Conservation (phyloP, 495 filamentous ascomycete genomes). For the Apiosordaria backusii region DNA sequence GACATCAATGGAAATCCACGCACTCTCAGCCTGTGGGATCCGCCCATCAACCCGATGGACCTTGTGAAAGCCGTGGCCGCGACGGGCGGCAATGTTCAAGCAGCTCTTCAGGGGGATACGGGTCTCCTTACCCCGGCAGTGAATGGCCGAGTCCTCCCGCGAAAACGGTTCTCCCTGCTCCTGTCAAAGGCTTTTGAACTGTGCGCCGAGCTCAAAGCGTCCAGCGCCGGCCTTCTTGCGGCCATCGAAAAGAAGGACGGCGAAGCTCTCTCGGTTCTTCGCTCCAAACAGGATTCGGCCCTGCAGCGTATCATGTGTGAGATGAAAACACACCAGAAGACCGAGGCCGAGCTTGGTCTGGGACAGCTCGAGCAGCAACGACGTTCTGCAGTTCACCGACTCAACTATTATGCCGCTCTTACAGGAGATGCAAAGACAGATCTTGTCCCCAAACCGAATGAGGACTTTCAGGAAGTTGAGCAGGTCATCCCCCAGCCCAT, state of each 20-base stretch:
- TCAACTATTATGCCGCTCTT: not conserved
- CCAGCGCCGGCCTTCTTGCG: not conserved
- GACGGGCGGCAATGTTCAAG: not conserved
- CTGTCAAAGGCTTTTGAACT: not conserved
- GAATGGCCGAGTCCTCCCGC: too few species aligned
- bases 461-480: too few species aligned
- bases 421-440: not conserved
- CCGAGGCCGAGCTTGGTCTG: not conserved
- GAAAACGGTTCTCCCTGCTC: not conserved
- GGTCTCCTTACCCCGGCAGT: not conserved
- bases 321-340: not conserved
- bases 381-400: not conserved
- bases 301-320: not conserved
- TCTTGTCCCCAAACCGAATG: too few species aligned
- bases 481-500: too few species aligned
- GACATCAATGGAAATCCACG: not conserved
- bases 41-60: not conserved
- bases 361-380: not conserved
- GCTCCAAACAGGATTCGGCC: constrained; percentile 7
- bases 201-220: not conserved
- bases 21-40: not conserved
- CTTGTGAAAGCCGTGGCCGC: not conserved
- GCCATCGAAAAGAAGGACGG: constrained; percentile 21
- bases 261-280: constrained; percentile 36
- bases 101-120: not conserved